Evolutionary conservation across 2,329 filamentous ascomycete species (phyloP).

Genomic region (Elsinoe ampelina): DNA sequence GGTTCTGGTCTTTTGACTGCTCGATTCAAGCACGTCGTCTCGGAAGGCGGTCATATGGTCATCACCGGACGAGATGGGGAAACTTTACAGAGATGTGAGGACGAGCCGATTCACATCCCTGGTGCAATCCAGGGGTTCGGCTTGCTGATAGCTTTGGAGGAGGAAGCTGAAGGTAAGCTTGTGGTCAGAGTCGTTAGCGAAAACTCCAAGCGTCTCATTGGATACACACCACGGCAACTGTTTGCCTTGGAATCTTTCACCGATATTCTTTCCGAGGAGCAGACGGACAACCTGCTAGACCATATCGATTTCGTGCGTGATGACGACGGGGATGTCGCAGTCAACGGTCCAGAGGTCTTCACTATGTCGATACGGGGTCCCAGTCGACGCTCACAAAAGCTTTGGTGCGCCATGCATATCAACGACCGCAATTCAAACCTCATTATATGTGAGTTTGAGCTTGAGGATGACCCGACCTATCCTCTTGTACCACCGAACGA

Average conservation of each 20-base stretch:
- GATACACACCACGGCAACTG: constrained; percentile 65
- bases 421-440: constrained; percentile 58
- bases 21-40: constrained; percentile 69
- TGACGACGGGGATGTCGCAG: constrained; percentile 63
- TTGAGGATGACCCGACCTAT: constrained; percentile 64
- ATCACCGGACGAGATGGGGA: constrained; percentile 69
- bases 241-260: constrained; percentile 68
- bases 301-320: constrained; percentile 83
- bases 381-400: constrained; percentile 49
- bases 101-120: constrained; percentile 83
- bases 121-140: constrained; percentile 77
- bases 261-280: constrained; percentile 76
- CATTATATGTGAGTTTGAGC: constrained; percentile 79
- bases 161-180: constrained; percentile 54
- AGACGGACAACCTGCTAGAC: constrained; percentile 72
- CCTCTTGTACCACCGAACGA: constrained; percentile 56
- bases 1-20: constrained; percentile 50
- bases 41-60: constrained; percentile 68
- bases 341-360: constrained; percentile 79
- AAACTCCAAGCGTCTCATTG: constrained; percentile 66
- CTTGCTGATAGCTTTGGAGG: constrained; percentile 62
- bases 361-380: constrained; percentile 61
- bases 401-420: constrained; percentile 83
- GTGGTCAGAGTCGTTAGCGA: constrained; percentile 68
- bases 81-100: constrained; percentile 70